These are phyloP conservation scores for Globisporangium middletonii DNA, from an alignment of 352 stramenopile species.

Conservation along the genomic window DNA sequence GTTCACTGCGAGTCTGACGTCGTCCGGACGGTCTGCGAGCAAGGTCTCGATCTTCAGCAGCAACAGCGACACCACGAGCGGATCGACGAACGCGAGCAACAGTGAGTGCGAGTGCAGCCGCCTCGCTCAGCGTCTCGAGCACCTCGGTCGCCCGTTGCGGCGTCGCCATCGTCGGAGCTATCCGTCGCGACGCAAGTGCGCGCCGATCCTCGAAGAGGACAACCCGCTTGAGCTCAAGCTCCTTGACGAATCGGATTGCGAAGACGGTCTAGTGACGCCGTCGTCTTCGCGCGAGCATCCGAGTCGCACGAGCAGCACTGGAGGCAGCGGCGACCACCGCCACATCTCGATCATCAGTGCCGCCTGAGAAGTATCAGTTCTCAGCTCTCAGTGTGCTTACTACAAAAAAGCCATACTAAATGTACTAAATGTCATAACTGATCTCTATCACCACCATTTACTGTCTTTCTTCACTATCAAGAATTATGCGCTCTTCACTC, in stretches of 20 bases:
- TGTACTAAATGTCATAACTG: too few relatives aligned
- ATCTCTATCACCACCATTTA: too few relatives aligned
- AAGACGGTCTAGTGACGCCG: background rate
- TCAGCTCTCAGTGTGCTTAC: too few relatives aligned
- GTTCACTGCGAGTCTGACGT: slow-evolving; percentile 8
- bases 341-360: background rate
- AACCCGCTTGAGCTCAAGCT: slow-evolving; percentile 11
- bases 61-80: slow-evolving; percentile 12
- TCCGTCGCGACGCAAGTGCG: slow-evolving; percentile 1
- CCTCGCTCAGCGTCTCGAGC: slow-evolving; percentile 13
- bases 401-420: too few relatives aligned
- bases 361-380: too few relatives aligned
- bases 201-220: slow-evolving; percentile 13
- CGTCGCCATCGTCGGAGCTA: slow-evolving; percentile 2
- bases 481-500: too few relatives aligned
- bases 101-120: slow-evolving; percentile 8
- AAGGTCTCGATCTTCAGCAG: slow-evolving; percentile 5
- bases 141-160: slow-evolving; percentile 1
- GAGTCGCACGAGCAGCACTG: background rate
- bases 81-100: background rate
- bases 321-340: background rate
- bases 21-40: slow-evolving; percentile 2
- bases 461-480: too few relatives aligned
- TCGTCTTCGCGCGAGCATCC: background rate
- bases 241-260: background rate